These are phyloP conservation scores for Penicillium samsonianum DNA, from an alignment of 495 filamentous ascomycete species.

Conservation along the genomic window DNA sequence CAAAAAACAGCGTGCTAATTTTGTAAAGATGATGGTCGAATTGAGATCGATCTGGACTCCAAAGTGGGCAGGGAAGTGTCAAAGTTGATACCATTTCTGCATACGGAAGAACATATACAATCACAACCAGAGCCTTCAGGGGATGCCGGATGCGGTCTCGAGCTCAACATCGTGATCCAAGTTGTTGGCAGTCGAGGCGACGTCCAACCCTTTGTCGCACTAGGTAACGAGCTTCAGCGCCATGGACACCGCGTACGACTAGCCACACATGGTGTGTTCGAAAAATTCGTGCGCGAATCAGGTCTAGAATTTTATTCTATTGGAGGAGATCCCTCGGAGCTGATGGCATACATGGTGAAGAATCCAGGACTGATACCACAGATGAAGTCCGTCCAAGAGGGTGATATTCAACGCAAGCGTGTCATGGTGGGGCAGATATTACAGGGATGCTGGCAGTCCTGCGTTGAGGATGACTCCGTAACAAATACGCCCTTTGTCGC, in stretches of 20 bases:
- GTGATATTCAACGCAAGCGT: constrained; percentile 42
- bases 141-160: not conserved
- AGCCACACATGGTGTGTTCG: constrained; percentile 61
- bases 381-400: constrained; percentile 39
- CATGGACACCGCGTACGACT: constrained; percentile 55
- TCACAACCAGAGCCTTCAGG: not conserved
- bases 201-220: constrained; percentile 53
- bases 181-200: constrained; percentile 54
- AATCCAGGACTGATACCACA: constrained; percentile 50
- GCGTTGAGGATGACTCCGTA: constrained; percentile 47
- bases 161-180: constrained; percentile 52
- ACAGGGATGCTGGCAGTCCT: constrained; percentile 61
- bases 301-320: constrained; percentile 61
- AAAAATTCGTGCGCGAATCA: constrained; percentile 53
- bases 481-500: constrained; percentile 61
- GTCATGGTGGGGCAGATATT: constrained; percentile 54
- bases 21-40: constrained; percentile 13
- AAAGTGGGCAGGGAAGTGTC: constrained; percentile 10
- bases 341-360: constrained; percentile 61
- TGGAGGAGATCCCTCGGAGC: constrained; percentile 58
- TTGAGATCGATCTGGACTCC: constrained; percentile 18
- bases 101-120: not conserved
- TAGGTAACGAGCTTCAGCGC: constrained; percentile 46
- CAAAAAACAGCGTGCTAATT: not conserved
- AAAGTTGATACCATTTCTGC: constrained; percentile 11